phyloP scores from a whole-genome alignment of 108 stramenopile species.

The Fragilaria radians region DNA sequence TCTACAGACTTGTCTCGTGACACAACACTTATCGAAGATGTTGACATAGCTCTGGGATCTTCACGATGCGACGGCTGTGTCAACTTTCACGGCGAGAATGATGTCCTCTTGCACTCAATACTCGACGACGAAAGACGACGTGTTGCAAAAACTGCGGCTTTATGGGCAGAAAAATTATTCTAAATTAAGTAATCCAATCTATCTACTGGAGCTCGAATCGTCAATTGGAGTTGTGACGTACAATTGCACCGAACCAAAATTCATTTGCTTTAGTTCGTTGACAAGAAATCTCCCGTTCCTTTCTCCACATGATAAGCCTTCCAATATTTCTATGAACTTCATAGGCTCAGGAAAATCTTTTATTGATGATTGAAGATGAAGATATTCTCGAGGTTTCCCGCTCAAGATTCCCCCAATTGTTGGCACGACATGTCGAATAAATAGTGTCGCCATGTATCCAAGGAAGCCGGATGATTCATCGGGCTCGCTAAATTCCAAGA shows the following conservation, averaged over 20 bases:
- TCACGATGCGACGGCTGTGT: conserved; percentile 45
- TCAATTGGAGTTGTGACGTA: conserved; percentile 39
- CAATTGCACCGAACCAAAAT: conserved; percentile 77
- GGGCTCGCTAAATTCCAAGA: conserved; percentile 84
- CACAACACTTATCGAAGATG: conserved; percentile 13
- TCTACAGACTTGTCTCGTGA: conserved; percentile 27
- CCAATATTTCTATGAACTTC: conserved; percentile 49
- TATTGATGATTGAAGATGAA: conserved; percentile 82
- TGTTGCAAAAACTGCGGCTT: conserved; percentile 54
- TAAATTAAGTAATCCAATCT: no score
- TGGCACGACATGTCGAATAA: conserved; percentile 72
- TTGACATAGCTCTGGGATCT: conserved; percentile 7
- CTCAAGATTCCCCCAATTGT: conserved; percentile 63
- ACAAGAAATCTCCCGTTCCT: conserved; percentile 25
- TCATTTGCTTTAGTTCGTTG: conserved; percentile 53
- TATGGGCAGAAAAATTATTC: conserved; percentile 19
- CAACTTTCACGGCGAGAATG: conserved; percentile 32
- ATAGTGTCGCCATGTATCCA: conserved; percentile 49
- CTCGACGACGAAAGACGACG: conserved; percentile 51
- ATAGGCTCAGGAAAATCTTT: conserved; percentile 71
- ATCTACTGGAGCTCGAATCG: background rate
- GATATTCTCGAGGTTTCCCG: conserved; percentile 67
- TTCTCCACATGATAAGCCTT: conserved; percentile 38
- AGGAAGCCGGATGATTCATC: conserved; percentile 35
- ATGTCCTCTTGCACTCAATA: conserved; percentile 39